Evolutionary conservation across 495 filamentous ascomycete genomes (phyloP), one percentile per base, ranked within the genome.

Genomic region (Xylaria longipes): DNA sequence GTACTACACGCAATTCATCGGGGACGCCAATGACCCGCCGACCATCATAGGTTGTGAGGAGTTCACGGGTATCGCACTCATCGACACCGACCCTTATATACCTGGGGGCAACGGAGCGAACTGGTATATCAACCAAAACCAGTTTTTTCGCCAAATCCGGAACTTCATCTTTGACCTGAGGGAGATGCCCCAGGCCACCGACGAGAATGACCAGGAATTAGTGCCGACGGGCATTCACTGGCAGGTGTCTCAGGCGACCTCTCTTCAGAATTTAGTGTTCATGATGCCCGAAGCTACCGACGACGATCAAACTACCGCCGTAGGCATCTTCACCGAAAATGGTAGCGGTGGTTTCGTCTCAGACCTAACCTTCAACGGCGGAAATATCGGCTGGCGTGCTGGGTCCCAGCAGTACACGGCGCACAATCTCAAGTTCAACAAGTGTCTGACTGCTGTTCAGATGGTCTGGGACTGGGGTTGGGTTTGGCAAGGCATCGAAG

Each of bases 401-500:
- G 86, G 87, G 9, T 87, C 81, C 71, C 86, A 89, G 77, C 86
- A 88, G 69, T 89, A 86, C 75, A 89, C 85, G 2, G 81, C 84
- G 4, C 79, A 82, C 60, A 83, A 85, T 50, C 75, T 88, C n/a
- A 75, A 74, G 29, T 88, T 89, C 75, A 80, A 83, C 27, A 76
- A 82, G 52, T 86, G 82, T 73, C 77, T 81, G 9, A 87, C 84
- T 0, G 85, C 82, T 7, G 76, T 88, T 64, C 84, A 81, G 71
- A 80, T 87, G 74, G 80, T 87, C 71, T 89, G 86, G 87, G 86
- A 90, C 74, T 89, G 86, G 87, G 83, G 81, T 14, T 89, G 82
- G 82, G 84, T 80, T 7, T 81, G 87, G 75, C 80, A 85, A 58
- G 5, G 52, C 7, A 71, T 77, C 22, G 29, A 41, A 2, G 54